Evolutionary conservation across 1,284 basidiomycete genomes (phyloP).

Genomic region (Bondarzewia mesenterica): DNA sequence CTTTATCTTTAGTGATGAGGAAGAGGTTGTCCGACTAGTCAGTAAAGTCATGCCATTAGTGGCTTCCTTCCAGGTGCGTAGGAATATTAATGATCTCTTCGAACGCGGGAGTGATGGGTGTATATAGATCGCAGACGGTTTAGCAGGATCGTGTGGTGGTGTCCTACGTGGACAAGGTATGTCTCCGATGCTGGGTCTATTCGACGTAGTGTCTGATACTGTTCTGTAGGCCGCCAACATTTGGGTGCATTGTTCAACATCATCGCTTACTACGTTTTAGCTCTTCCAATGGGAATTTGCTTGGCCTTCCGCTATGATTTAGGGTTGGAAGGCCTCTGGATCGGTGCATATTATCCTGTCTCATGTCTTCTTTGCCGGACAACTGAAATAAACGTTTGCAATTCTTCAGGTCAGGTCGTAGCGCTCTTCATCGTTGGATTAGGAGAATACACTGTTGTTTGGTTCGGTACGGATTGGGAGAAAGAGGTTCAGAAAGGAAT

Average conservation of each 20-base stretch:
- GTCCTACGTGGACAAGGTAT: conserved; percentile 60
- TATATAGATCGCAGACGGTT: conserved; percentile 49
- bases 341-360: conserved; percentile 27
- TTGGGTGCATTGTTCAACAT: conserved; percentile 69
- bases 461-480: conserved; percentile 61
- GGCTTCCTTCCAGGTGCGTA: conserved; percentile 64
- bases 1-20: conserved; percentile 63
- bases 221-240: conserved; percentile 56
- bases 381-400: neutral
- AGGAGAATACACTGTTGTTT: conserved; percentile 59
- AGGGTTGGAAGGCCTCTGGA: conserved; percentile 65
- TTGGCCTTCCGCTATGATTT: conserved; percentile 50
- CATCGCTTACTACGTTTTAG: conserved; percentile 70
- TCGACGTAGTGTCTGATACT: neutral
- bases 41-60: conserved; percentile 71
- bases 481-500: conserved; percentile 46
- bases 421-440: conserved; percentile 65
- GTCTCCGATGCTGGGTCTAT: neutral
- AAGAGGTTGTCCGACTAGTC: conserved; percentile 52
- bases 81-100: neutral
- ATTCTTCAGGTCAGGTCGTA: conserved; percentile 53
- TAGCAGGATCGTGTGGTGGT: conserved; percentile 68
- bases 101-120: neutral
- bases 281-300: conserved; percentile 61
- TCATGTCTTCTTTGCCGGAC: neutral